A percentile compares a stretch with the other conserved stretches of the same genome.
Conservation (phyloP, 1,284 basidiomycete genomes). For the Macrocystidia cucumis region DNA sequence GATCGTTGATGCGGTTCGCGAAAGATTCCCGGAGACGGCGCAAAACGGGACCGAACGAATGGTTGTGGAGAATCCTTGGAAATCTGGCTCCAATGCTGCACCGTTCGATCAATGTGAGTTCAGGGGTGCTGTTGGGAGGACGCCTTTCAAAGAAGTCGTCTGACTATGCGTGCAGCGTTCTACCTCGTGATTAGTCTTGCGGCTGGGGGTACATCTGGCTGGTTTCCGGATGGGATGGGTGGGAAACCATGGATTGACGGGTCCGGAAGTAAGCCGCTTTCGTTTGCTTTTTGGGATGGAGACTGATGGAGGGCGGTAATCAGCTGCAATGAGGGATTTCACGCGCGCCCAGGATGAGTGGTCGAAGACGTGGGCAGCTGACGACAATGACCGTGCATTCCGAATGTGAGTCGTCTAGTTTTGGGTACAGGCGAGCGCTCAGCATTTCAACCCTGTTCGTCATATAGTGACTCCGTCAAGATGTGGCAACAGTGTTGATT, state of each 20-base stretch:
- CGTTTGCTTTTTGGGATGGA: not conserved
- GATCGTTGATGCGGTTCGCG: not conserved
- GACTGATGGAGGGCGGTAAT: slow-evolving; percentile 1
- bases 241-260: slow-evolving; percentile 75
- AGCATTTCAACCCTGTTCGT: slow-evolving; percentile 1
- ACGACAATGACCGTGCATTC: slow-evolving; percentile 55
- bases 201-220: slow-evolving; percentile 75
- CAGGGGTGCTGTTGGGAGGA: slow-evolving; percentile 2
- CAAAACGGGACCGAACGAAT: slow-evolving; percentile 55
- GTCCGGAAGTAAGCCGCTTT: slow-evolving; percentile 33
- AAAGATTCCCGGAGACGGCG: slow-evolving; percentile 58
- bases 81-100: slow-evolving; percentile 40
- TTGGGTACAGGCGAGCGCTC: not conserved
- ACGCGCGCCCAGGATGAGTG: slow-evolving; percentile 54
- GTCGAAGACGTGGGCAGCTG: slow-evolving; percentile 62
- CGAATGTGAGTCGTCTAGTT: slow-evolving; percentile 47
- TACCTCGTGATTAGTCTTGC: slow-evolving; percentile 73
- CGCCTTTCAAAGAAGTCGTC: slow-evolving; percentile 1
- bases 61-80: slow-evolving; percentile 46
- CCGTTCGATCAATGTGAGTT: slow-evolving; percentile 74
- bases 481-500: slow-evolving; percentile 45
- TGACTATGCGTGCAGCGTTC: slow-evolving; percentile 43
- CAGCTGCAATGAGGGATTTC: slow-evolving; percentile 67
- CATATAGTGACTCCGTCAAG: slow-evolving; percentile 45
- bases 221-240: slow-evolving; percentile 71